Evolutionary conservation across 2,329 filamentous ascomycete species (phyloP).

Genomic region (Albophoma yamanashiensis): DNA sequence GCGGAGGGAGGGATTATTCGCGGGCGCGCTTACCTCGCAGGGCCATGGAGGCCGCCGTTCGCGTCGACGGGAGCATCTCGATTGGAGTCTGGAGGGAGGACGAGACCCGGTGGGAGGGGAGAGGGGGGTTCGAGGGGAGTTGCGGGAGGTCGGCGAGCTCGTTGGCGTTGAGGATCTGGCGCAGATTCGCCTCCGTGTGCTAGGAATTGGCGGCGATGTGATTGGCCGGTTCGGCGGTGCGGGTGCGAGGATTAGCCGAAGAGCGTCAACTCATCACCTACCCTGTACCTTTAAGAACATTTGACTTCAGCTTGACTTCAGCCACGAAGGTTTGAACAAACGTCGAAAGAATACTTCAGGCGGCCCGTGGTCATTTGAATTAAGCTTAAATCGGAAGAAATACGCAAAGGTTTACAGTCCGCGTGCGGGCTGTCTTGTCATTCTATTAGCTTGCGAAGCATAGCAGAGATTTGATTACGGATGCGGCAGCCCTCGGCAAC

Average conservation of each 20-base stretch:
- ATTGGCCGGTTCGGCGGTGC: neutral
- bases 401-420: too few relatives aligned
- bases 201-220: constrained; percentile 1
- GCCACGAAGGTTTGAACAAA: too few relatives aligned
- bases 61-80: constrained; percentile 37
- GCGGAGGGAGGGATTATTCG: neutral
- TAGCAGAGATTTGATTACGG: too few relatives aligned
- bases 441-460: too few relatives aligned
- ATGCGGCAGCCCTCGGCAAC: too few relatives aligned
- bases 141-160: neutral
- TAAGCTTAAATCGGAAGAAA: too few relatives aligned
- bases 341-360: too few relatives aligned
- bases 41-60: constrained; percentile 40
- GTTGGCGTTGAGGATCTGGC: neutral
- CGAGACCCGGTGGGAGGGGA: neutral
- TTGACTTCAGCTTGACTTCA: too few relatives aligned
- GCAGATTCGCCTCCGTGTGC: constrained; percentile 1
- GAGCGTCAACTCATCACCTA: neutral
- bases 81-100: neutral
- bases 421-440: too few relatives aligned
- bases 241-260: constrained; percentile 4
- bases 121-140: neutral
- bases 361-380: too few relatives aligned
- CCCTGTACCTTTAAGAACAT: neutral
- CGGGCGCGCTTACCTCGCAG: constrained; percentile 31